These are phyloP conservation scores for Annulohypoxylon maeteangense DNA, from an alignment of 495 filamentous ascomycete species.

Conservation along the genomic window DNA sequence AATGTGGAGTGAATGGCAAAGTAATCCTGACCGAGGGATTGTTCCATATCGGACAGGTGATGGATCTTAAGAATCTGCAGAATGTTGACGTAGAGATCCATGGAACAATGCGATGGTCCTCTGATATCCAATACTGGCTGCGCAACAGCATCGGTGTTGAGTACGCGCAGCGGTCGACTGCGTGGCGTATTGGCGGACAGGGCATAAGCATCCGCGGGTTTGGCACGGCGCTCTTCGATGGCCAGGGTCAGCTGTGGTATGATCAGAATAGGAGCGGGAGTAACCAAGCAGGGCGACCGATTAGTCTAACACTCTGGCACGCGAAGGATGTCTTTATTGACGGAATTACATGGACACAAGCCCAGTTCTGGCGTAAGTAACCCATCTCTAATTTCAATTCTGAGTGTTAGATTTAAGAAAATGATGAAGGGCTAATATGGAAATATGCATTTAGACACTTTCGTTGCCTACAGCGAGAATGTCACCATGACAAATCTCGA, in stretches of 20 bases:
- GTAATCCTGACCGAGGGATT: conserved; percentile 52
- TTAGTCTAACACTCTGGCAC: conserved; percentile 53
- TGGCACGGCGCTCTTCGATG: conserved; percentile 55
- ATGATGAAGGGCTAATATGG: conserved; percentile 1
- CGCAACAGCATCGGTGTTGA: conserved; percentile 49
- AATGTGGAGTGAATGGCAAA: conserved; percentile 50
- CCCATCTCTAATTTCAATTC: background rate
- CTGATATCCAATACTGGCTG: conserved; percentile 55
- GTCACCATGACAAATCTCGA: conserved; percentile 59
- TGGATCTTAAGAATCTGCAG: conserved; percentile 53
- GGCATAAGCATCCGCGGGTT: conserved; percentile 52
- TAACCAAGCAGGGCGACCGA: conserved; percentile 54
- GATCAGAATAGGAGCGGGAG: conserved; percentile 49
- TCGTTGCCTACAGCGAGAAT: conserved; percentile 55
- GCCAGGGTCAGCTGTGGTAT: conserved; percentile 58
- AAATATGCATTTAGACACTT: conserved; percentile 45
- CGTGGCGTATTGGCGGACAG: conserved; percentile 54
- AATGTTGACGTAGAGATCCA: conserved; percentile 56
- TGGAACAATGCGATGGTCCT: conserved; percentile 53
- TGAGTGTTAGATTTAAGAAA: background rate
- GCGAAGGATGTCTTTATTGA: conserved; percentile 55
- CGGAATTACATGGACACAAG: conserved; percentile 55
- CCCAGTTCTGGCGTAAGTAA: conserved; percentile 56
- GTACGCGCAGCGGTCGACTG: conserved; percentile 53
- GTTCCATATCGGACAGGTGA: conserved; percentile 58